Evolutionary conservation across 352 stramenopile species (phyloP).

Genomic region (Globisporangium recalcitrans): DNA sequence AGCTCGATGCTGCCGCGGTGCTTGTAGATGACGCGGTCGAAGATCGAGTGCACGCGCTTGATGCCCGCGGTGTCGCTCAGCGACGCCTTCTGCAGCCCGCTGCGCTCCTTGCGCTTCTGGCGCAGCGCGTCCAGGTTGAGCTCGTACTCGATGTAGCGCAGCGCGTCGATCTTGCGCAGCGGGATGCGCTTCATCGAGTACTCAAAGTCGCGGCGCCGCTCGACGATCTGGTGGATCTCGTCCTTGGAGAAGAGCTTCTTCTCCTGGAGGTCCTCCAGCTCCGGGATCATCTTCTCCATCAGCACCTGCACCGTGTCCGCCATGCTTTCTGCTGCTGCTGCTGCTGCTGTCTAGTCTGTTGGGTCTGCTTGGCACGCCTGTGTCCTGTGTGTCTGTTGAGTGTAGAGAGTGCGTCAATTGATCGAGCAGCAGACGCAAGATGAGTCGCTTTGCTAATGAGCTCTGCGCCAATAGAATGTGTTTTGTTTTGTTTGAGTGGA

Average conservation of each 20-base stretch:
- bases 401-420: background rate
- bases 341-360: slow-evolving; percentile 10
- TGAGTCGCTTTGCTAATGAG: slow-evolving; percentile 8
- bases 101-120: slow-evolving; percentile 72
- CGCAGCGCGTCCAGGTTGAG: slow-evolving; percentile 88
- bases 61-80: slow-evolving; percentile 68
- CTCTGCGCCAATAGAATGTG: slow-evolving; percentile 16
- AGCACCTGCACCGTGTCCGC: slow-evolving; percentile 90
- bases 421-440: background rate
- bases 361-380: background rate
- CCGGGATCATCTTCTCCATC: slow-evolving; percentile 93
- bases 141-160: slow-evolving; percentile 93
- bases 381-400: slow-evolving; percentile 2
- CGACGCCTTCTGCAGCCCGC: slow-evolving; percentile 60
- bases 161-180: slow-evolving; percentile 87
- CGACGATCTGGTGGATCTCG: slow-evolving; percentile 90
- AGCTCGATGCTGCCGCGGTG: slow-evolving; percentile 85
- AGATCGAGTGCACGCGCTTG: slow-evolving; percentile 80
- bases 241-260: slow-evolving; percentile 81
- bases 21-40: slow-evolving; percentile 84
- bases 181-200: slow-evolving; percentile 88
- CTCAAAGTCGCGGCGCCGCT: slow-evolving; percentile 88
- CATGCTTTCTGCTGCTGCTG: slow-evolving; percentile 53
- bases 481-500: background rate
- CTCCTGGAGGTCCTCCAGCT: slow-evolving; percentile 90